These are phyloP conservation scores for Scheffersomyces cryptocercus DNA, from an alignment of 1,139 yeast species.

Conservation along the genomic window DNA sequence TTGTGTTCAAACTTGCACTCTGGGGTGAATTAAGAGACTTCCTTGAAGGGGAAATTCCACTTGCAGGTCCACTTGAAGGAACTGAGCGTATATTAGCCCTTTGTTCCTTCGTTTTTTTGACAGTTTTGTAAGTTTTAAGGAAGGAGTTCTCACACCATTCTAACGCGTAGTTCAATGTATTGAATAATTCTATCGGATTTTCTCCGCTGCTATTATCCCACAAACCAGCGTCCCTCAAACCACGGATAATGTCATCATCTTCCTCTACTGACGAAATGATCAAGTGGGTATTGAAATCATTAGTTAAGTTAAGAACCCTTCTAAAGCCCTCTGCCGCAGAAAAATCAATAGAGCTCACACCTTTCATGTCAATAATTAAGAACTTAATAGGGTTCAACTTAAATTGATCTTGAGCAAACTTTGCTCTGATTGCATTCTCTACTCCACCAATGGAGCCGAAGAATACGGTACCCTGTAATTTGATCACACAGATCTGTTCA, in stretches of 20 bases:
- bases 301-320: conserved; percentile 76
- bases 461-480: conserved; percentile 83
- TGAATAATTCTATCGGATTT: conserved; percentile 59
- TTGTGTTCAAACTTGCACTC: conserved; percentile 3
- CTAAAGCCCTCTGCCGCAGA: conserved; percentile 97
- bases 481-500: conserved; percentile 83
- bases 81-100: conserved; percentile 12
- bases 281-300: conserved; percentile 68
- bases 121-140: conserved; percentile 59
- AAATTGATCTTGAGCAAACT: conserved; percentile 63
- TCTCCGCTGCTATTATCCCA: conserved; percentile 50
- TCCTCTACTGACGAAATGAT: conserved; percentile 75
- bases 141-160: conserved; percentile 98
- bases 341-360: conserved; percentile 82
- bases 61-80: conserved; percentile 3
- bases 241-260: conserved; percentile 60
- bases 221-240: conserved; percentile 71
- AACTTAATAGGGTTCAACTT: conserved; percentile 65
- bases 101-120: conserved; percentile 23
- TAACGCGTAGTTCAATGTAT: conserved; percentile 79
- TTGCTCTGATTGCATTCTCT: conserved; percentile 68
- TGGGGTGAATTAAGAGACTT: conserved; percentile 7
- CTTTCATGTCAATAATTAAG: conserved; percentile 79
- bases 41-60: conserved; percentile 7
- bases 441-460: conserved; percentile 95